These are phyloP conservation scores for Cladosporium velox DNA, from an alignment of 2,329 filamentous ascomycete species.

Conservation along the genomic window DNA sequence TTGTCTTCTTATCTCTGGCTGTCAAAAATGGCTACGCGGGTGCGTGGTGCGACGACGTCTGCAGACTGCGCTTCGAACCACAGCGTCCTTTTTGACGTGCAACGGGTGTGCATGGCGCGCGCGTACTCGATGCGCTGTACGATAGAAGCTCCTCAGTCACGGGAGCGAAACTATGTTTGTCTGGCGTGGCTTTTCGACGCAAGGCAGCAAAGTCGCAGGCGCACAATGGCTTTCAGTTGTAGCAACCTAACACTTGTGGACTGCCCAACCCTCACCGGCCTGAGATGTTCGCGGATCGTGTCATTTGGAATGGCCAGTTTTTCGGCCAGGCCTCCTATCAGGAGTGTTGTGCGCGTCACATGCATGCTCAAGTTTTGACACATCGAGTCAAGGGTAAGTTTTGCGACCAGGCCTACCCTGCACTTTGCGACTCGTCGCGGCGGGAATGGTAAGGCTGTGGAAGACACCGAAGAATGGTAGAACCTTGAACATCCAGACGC, in stretches of 20 bases:
- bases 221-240: not conserved
- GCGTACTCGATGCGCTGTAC: slow-evolving; percentile 3
- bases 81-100: slow-evolving; percentile 2
- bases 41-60: not conserved
- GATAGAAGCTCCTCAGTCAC: not conserved
- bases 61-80: not conserved
- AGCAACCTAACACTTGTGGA: not conserved
- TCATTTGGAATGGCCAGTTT: not conserved
- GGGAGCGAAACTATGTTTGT: not conserved
- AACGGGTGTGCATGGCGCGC: slow-evolving; percentile 4
- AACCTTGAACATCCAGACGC: not conserved
- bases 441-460: slow-evolving; percentile 5
- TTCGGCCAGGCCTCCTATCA: not conserved
- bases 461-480: slow-evolving; percentile 2
- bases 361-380: not conserved
- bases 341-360: not conserved
- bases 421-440: slow-evolving; percentile 3
- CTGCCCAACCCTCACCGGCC: not conserved
- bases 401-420: slow-evolving; percentile 5
- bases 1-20: slow-evolving; percentile 4
- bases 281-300: not conserved
- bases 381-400: slow-evolving; percentile 5
- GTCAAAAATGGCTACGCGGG: slow-evolving; percentile 4
- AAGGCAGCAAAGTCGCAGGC: not conserved
- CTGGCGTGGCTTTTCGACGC: not conserved